Percentiles rank a stretch among this genome's conserved stretches.
These are phyloP conservation scores for Ephemerocybe angulata DNA, from an alignment of 768 basidiomycete genomes.

Conservation along the genomic window DNA sequence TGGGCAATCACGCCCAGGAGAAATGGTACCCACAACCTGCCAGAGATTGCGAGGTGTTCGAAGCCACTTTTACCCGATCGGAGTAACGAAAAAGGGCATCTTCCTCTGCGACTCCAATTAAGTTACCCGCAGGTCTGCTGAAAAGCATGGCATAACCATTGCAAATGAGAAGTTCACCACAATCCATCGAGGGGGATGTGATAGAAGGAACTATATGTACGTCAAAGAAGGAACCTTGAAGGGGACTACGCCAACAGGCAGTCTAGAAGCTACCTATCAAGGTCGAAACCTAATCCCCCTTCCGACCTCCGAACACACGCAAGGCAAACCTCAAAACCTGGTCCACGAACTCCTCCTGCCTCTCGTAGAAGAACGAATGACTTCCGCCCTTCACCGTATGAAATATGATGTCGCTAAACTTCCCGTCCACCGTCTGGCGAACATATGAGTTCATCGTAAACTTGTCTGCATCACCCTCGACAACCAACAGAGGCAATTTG, in stretches of 20 bases:
- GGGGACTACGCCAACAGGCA: background rate
- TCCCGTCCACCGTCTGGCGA: background rate
- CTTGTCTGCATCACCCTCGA: background rate
- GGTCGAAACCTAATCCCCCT: constrained; percentile 19
- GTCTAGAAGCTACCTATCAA: background rate
- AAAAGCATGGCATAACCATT: too few species aligned
- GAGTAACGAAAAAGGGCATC: too few species aligned
- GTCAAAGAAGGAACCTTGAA: too few species aligned
- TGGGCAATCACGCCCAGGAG: too few species aligned
- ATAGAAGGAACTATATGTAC: too few species aligned
- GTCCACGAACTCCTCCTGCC: background rate
- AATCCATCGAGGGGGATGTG: too few species aligned
- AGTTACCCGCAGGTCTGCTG: too few species aligned
- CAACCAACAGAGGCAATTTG: background rate
- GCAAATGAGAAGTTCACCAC: too few species aligned
- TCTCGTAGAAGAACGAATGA: background rate
- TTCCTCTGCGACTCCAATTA: too few species aligned
- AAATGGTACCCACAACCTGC: too few species aligned
- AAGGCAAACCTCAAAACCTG: background rate
- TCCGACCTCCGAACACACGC: background rate
- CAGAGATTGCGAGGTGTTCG: too few species aligned
- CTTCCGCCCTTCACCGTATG: background rate
- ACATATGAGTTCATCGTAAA: background rate
- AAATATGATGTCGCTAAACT: background rate
- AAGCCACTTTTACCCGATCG: too few species aligned